phyloP scores from a whole-genome alignment of 208 protist genomes.

The Acanthamoeba lenticulata region DNA sequence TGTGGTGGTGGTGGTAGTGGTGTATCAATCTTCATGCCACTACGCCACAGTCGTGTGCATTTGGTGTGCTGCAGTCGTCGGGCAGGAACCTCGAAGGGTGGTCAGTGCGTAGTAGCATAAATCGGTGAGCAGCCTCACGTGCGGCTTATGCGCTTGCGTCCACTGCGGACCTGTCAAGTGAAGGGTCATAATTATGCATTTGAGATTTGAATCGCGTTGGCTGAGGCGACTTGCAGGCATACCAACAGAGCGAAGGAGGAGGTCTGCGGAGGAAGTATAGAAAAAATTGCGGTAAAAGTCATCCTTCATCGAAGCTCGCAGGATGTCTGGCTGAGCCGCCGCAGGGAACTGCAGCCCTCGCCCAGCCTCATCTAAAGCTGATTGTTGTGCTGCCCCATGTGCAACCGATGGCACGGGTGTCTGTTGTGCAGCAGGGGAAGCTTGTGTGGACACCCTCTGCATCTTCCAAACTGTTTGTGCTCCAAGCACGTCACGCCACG shows the following conservation, averaged over 20 bases:
- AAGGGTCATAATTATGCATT: too few relatives aligned
- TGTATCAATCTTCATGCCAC: background rate
- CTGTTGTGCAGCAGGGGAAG: too few relatives aligned
- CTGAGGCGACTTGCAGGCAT: background rate
- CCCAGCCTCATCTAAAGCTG: background rate
- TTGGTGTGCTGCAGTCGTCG: background rate
- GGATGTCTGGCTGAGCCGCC: conserved; percentile 50
- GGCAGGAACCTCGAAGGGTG: background rate
- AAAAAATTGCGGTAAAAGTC: conserved; percentile 15
- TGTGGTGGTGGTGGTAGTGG: too few relatives aligned
- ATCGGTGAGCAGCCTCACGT: conserved; percentile 1
- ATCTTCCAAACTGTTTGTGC: too few relatives aligned
- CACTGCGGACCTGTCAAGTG: background rate
- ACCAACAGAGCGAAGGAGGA: background rate
- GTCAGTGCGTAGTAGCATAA: conserved; percentile 42
- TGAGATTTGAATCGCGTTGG: too few relatives aligned
- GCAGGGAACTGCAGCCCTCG: background rate
- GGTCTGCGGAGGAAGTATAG: background rate
- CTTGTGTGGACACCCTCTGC: too few relatives aligned
- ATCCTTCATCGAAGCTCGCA: conserved; percentile 26
- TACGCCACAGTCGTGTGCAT: background rate
- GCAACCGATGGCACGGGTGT: too few relatives aligned
- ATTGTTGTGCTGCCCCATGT: too few relatives aligned
- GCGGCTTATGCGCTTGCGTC: background rate
- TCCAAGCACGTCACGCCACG: too few relatives aligned